Evolutionary conservation across 2,329 filamentous ascomycete genomes (phyloP).

Genomic region (Xylogone sp.): DNA sequence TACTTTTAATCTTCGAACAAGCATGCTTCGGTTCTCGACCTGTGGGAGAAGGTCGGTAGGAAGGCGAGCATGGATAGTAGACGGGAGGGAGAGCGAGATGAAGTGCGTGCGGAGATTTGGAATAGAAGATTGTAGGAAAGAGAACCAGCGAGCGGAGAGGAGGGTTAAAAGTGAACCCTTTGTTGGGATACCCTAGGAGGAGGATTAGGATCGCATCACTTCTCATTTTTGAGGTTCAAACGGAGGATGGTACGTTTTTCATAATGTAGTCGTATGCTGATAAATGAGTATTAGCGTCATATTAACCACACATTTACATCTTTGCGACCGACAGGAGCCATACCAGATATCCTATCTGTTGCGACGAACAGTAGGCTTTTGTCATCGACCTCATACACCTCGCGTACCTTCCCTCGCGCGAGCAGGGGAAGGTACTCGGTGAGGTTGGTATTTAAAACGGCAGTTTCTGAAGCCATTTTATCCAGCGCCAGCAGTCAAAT

Average conservation of each 20-base stretch:
- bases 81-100: slow-evolving; percentile 53
- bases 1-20: slow-evolving; percentile 59
- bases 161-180: slow-evolving; percentile 67
- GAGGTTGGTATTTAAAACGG: slow-evolving; percentile 15
- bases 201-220: too few species aligned
- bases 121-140: slow-evolving; percentile 50
- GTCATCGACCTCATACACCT: slow-evolving; percentile 71
- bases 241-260: slow-evolving; percentile 60
- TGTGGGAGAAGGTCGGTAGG: slow-evolving; percentile 36
- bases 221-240: too few species aligned
- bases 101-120: slow-evolving; percentile 61
- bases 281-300: neutral
- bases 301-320: neutral
- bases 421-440: slow-evolving; percentile 16
- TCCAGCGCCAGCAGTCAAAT: too few species aligned
- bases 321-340: neutral
- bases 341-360: slow-evolving; percentile 76
- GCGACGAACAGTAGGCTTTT: slow-evolving; percentile 76
- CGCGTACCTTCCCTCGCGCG: slow-evolving; percentile 66
- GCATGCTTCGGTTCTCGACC: slow-evolving; percentile 57
- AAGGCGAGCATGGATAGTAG: slow-evolving; percentile 27
- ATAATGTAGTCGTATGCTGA: slow-evolving; percentile 86
- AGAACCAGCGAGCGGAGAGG: slow-evolving; percentile 67
- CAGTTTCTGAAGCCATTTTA: slow-evolving; percentile 13
- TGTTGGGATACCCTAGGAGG: slow-evolving; percentile 65